Evolutionary conservation across 2,329 filamentous ascomycete species (phyloP).

Genomic region (Endothia cerciana): DNA sequence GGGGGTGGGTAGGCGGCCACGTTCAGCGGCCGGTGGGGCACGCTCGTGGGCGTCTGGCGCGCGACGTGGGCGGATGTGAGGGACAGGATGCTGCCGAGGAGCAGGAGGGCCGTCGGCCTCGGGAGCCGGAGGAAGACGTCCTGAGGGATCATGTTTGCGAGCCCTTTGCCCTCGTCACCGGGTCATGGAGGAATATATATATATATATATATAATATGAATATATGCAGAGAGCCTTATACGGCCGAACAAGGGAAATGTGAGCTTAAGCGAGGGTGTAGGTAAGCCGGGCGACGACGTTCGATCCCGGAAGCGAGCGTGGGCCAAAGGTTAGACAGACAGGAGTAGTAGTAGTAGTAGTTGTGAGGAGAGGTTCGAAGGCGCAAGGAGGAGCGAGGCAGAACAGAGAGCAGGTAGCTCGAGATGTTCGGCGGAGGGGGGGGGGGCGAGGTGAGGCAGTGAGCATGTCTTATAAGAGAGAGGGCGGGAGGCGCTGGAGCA

Average conservation of each 20-base stretch:
- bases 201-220: background rate
- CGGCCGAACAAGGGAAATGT: background rate
- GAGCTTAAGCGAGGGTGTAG: background rate
- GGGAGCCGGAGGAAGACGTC: constrained; percentile 38
- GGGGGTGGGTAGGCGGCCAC: constrained; percentile 40
- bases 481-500: too few species aligned
- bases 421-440: background rate
- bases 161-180: constrained; percentile 15
- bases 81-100: constrained; percentile 36
- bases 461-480: background rate
- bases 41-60: constrained; percentile 33
- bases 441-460: constrained; percentile 11
- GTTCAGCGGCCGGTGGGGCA: constrained; percentile 37
- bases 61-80: constrained; percentile 35
- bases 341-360: background rate
- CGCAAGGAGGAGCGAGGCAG: background rate
- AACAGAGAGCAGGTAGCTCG: too few species aligned
- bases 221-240: background rate
- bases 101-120: constrained; percentile 36
- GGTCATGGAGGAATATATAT: constrained; percentile 6
- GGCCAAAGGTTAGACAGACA: background rate
- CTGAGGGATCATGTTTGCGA: constrained; percentile 21
- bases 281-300: background rate
- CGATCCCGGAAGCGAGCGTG: constrained; percentile 1
- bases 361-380: background rate